Evolutionary conservation across 495 filamentous ascomycete genomes (phyloP).

Genomic region (Friedmanniomyces simplex): DNA sequence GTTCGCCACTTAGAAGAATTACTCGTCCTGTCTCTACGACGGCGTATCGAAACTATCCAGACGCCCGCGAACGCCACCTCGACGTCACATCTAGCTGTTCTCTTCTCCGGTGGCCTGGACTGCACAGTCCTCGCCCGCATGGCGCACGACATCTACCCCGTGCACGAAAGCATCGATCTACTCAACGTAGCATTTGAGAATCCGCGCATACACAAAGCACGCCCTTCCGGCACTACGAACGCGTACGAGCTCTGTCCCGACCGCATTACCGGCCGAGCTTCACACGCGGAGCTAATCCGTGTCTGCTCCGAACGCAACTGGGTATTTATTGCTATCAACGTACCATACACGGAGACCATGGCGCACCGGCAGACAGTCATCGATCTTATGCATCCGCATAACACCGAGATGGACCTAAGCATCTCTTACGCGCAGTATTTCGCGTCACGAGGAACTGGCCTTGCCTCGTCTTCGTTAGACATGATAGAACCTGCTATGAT

Average conservation of each 20-base stretch:
- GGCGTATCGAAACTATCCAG: slow-evolving; percentile 61
- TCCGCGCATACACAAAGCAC: slow-evolving; percentile 42
- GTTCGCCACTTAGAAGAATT: slow-evolving; percentile 46
- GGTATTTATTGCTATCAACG: slow-evolving; percentile 77
- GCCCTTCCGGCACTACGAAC: slow-evolving; percentile 20
- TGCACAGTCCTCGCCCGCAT: slow-evolving; percentile 81
- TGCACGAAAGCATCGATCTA: slow-evolving; percentile 63
- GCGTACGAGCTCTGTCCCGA: slow-evolving; percentile 81
- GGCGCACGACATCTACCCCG: slow-evolving; percentile 65
- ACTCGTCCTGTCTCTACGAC: slow-evolving; percentile 52
- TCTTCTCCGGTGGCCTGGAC: slow-evolving; percentile 93
- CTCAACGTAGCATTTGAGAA: slow-evolving; percentile 98
- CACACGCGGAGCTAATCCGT: slow-evolving; percentile 58
- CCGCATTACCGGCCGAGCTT: slow-evolving; percentile 69
- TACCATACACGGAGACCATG: slow-evolving; percentile 67
- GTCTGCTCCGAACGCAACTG: slow-evolving; percentile 66
- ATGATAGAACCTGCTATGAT: slow-evolving; percentile 18
- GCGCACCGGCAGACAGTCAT: slow-evolving; percentile 59
- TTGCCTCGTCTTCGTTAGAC: slow-evolving; percentile 22
- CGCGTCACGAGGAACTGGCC: slow-evolving; percentile 67
- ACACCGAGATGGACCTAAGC: slow-evolving; percentile 98
- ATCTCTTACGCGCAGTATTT: slow-evolving; percentile 91
- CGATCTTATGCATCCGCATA: slow-evolving; percentile 77
- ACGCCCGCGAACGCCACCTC: slow-evolving; percentile 32
- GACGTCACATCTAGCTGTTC: slow-evolving; percentile 51